Evolutionary conservation across 495 filamentous ascomycete species (phyloP).

Genomic region (Annulohypoxylon bovei): DNA sequence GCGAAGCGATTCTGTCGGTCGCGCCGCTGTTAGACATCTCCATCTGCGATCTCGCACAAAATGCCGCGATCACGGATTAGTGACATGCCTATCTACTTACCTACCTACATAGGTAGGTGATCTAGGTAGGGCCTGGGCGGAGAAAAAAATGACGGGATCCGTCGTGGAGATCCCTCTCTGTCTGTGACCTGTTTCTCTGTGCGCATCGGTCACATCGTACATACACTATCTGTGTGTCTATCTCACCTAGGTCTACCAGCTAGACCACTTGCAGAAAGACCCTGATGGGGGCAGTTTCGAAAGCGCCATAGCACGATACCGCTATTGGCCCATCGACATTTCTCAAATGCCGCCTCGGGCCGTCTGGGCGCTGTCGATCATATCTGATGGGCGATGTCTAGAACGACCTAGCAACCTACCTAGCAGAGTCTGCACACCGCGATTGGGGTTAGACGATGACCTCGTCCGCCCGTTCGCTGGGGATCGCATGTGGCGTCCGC

Average conservation of each 20-base stretch:
- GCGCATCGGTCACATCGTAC: no score
- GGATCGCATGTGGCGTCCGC: conserved; percentile 26
- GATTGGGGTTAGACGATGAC: conserved; percentile 6
- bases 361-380: neutral
- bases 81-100: neutral
- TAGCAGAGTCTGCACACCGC: neutral
- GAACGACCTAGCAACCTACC: neutral
- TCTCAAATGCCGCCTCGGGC: neutral
- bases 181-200: no score
- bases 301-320: neutral
- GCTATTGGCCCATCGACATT: neutral
- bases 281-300: neutral
- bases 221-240: neutral
- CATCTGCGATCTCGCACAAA: conserved; percentile 28
- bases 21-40: conserved; percentile 30
- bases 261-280: no score
- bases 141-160: conserved; percentile 29
- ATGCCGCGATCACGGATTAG: conserved; percentile 21
- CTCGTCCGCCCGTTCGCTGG: conserved; percentile 19
- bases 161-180: conserved; percentile 3
- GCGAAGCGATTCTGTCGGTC: no score
- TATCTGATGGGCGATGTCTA: neutral
- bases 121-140: neutral
- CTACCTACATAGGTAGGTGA: neutral
- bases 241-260: neutral